Percentiles rank a stretch among this genome's conserved stretches.
Evolutionary conservation across 2,329 filamentous ascomycete genomes (phyloP).

Genomic region (Myriosclerotinia curreyana): DNA sequence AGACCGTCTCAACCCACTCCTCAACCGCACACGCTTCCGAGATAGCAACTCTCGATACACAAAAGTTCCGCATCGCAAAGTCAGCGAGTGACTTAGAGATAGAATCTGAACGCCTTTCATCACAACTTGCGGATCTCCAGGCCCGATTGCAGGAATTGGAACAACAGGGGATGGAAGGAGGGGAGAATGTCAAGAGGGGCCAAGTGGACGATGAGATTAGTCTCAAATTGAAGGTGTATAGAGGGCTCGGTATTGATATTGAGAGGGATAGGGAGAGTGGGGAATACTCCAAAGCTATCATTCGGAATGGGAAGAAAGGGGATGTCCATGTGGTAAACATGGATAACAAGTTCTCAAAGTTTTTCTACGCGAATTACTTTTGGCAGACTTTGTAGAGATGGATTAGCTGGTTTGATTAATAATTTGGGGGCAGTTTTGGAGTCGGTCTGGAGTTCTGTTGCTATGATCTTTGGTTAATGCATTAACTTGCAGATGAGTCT

Average conservation of each 20-base stretch:
- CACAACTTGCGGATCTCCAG: slow-evolving; percentile 71
- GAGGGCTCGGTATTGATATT: slow-evolving; percentile 85
- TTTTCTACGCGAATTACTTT: slow-evolving; percentile 94
- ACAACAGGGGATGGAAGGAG: slow-evolving; percentile 79
- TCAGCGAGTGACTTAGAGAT: slow-evolving; percentile 84
- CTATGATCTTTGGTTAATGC: not conserved
- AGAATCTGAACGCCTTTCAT: slow-evolving; percentile 86
- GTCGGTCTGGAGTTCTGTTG: slow-evolving; percentile 6
- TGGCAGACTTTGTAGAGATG: slow-evolving; percentile 74
- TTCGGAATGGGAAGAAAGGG: slow-evolving; percentile 80
- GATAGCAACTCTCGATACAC: slow-evolving; percentile 83
- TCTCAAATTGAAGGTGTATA: slow-evolving; percentile 84
- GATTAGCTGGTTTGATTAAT: not conserved
- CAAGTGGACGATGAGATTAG: slow-evolving; percentile 61
- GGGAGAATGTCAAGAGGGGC: slow-evolving; percentile 42
- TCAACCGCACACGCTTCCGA: slow-evolving; percentile 75
- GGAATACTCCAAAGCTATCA: slow-evolving; percentile 80
- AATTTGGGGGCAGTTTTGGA: not conserved
- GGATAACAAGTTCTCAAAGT: slow-evolving; percentile 85
- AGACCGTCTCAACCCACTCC: slow-evolving; percentile 72
- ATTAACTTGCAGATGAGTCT: not conserved
- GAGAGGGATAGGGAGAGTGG: slow-evolving; percentile 67
- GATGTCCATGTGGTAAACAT: slow-evolving; percentile 95
- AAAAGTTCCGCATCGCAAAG: slow-evolving; percentile 95
- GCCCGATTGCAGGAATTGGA: slow-evolving; percentile 79